Percentiles rank a stretch among this genome's conserved stretches.
phyloP scores from a whole-genome alignment of 495 filamentous ascomycete genomes.

The Aspergillus panamensis region DNA sequence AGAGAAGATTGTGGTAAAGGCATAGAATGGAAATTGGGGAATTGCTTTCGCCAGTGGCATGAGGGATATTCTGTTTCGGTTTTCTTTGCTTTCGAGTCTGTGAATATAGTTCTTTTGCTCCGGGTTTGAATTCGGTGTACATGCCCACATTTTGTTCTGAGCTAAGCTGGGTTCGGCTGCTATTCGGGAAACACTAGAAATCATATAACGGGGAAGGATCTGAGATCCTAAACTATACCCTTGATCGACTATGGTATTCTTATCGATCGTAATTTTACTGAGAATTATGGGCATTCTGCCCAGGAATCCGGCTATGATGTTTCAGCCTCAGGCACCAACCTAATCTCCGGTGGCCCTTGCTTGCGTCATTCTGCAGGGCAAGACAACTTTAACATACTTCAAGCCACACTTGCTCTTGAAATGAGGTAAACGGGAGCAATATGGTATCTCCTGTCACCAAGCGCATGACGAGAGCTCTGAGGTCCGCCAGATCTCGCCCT shows the following conservation, averaged over 20 bases:
- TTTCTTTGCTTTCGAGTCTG: conserved; percentile 19
- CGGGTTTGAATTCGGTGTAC: conserved; percentile 6
- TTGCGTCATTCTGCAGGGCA: conserved; percentile 7
- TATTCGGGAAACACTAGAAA: background rate
- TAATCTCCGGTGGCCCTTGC: background rate
- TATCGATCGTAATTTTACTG: background rate
- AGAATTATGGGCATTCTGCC: background rate
- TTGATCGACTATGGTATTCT: background rate
- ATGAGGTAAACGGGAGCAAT: background rate
- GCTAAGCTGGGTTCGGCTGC: background rate
- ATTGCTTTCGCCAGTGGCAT: conserved; percentile 20
- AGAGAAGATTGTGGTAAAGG: conserved; percentile 44
- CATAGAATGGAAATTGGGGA: conserved; percentile 30
- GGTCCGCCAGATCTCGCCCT: background rate
- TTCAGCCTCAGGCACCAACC: conserved; percentile 7
- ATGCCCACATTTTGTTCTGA: background rate
- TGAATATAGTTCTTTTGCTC: conserved; percentile 16
- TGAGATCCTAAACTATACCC: background rate
- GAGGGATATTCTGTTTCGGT: conserved; percentile 12
- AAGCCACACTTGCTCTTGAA: background rate
- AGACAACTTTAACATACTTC: background rate
- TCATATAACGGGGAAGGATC: background rate
- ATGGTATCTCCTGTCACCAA: conserved; percentile 11
- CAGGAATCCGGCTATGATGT: background rate
- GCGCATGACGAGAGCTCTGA: background rate